phyloP scores from a whole-genome alignment of 257 asterid species.

The Solanum phureja region DNA sequence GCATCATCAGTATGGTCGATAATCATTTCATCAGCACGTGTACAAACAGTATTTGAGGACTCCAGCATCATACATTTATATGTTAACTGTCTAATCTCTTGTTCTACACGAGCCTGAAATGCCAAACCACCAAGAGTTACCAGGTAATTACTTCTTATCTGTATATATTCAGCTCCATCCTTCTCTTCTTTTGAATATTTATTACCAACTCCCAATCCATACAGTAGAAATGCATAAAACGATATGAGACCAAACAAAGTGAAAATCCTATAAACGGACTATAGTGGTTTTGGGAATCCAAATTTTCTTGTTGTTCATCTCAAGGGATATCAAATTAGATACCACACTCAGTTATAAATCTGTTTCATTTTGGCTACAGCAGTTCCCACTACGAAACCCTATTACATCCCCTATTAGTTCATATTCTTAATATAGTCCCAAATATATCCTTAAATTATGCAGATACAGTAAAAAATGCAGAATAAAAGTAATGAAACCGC shows the following conservation, averaged over 20 bases:
- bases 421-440: neutral
- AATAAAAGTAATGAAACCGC: neutral
- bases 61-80: conserved; percentile 32
- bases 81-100: conserved; percentile 41
- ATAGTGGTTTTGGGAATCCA: neutral
- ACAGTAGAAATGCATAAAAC: neutral
- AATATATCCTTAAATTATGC: neutral
- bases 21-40: conserved; percentile 15
- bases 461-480: neutral
- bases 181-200: neutral
- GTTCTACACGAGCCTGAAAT: conserved; percentile 54
- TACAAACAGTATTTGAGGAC: conserved; percentile 20
- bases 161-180: neutral
- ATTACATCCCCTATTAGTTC: neutral
- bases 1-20: conserved; percentile 24
- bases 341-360: neutral
- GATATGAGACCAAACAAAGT: neutral
- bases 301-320: neutral
- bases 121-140: neutral
- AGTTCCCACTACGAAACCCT: neutral
- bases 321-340: neutral
- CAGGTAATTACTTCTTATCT: neutral
- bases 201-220: neutral
- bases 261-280: neutral
- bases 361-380: neutral